These are phyloP conservation scores for Diversispora epigaea DNA, from an alignment of 192 early-diverging fungal genomes.

Conservation along the genomic window DNA sequence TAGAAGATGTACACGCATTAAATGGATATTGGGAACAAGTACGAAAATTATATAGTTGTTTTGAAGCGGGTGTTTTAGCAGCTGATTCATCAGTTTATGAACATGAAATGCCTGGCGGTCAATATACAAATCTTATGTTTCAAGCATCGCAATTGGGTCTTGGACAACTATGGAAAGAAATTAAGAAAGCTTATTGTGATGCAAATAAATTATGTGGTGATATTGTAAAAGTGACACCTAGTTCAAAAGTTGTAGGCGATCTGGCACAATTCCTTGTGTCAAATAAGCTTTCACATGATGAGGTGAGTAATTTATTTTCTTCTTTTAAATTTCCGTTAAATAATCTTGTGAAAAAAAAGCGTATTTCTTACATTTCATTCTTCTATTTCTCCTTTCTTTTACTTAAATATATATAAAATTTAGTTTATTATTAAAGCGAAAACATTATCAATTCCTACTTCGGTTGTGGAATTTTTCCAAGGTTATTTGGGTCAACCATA, in stretches of 20 bases:
- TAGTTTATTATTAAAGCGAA: constrained; percentile 69
- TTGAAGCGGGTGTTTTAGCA: constrained; percentile 88
- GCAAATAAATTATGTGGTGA: constrained; percentile 93
- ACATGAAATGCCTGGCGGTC: constrained; percentile 97
- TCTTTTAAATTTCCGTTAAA: neutral
- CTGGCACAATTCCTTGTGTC: constrained; percentile 98
- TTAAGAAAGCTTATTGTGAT: constrained; percentile 87
- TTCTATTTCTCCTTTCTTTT: too few relatives aligned
- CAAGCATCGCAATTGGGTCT: constrained; percentile 93
- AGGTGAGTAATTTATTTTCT: constrained; percentile 35
- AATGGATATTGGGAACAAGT: constrained; percentile 98
- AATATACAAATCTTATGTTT: constrained; percentile 99
- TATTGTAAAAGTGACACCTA: constrained; percentile 97
- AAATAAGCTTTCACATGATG: constrained; percentile 72
- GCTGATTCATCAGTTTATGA: constrained; percentile 90
- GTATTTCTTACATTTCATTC: neutral
- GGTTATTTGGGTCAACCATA: constrained; percentile 92
- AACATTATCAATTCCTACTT: constrained; percentile 88
- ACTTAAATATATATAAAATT: too few relatives aligned
- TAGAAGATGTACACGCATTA: constrained; percentile 76
- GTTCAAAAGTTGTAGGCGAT: constrained; percentile 97
- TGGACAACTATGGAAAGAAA: constrained; percentile 90
- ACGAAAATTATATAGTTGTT: constrained; percentile 93
- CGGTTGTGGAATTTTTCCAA: constrained; percentile 96
- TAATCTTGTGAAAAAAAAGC: neutral